Evolutionary conservation across 805 yeast genomes (phyloP).

Genomic region (Hanseniaspora singularis): DNA sequence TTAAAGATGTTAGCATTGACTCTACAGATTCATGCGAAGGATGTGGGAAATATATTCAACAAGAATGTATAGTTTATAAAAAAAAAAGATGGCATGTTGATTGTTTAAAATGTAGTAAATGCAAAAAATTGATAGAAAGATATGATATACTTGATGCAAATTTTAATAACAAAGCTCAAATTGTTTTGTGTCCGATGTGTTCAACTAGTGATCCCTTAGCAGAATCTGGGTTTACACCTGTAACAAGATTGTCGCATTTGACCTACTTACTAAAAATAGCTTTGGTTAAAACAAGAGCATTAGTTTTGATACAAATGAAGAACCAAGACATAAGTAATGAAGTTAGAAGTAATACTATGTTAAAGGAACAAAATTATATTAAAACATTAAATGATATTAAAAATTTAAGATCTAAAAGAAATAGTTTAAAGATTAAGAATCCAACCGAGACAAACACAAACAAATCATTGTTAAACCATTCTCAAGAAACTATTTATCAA

Average conservation of each 20-base stretch:
- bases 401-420: slow-evolving; percentile 60
- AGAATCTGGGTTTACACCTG: slow-evolving; percentile 43
- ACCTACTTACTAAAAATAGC: slow-evolving; percentile 74
- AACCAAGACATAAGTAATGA: slow-evolving; percentile 17
- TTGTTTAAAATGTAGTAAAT: slow-evolving; percentile 58
- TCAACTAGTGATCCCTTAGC: slow-evolving; percentile 40
- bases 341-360: slow-evolving; percentile 21
- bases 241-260: slow-evolving; percentile 62
- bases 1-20: slow-evolving; percentile 39
- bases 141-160: slow-evolving; percentile 38
- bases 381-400: slow-evolving; percentile 67
- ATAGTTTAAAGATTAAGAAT: slow-evolving; percentile 38
- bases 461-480: slow-evolving; percentile 19
- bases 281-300: slow-evolving; percentile 54
- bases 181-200: slow-evolving; percentile 53
- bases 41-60: slow-evolving; percentile 74
- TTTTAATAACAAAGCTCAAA: slow-evolving; percentile 28
- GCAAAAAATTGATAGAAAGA: slow-evolving; percentile 35
- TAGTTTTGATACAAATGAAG: slow-evolving; percentile 33
- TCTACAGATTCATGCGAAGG: slow-evolving; percentile 65
- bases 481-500: slow-evolving; percentile 19
- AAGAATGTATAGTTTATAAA: slow-evolving; percentile 52
- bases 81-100: slow-evolving; percentile 69
- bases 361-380: slow-evolving; percentile 41
- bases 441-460: slow-evolving; percentile 36